A percentile compares a stretch with the other conserved stretches of the same genome.
phyloP scores from a whole-genome alignment of 805 yeast genomes.

The Maudiozyma serrabonitensis region DNA sequence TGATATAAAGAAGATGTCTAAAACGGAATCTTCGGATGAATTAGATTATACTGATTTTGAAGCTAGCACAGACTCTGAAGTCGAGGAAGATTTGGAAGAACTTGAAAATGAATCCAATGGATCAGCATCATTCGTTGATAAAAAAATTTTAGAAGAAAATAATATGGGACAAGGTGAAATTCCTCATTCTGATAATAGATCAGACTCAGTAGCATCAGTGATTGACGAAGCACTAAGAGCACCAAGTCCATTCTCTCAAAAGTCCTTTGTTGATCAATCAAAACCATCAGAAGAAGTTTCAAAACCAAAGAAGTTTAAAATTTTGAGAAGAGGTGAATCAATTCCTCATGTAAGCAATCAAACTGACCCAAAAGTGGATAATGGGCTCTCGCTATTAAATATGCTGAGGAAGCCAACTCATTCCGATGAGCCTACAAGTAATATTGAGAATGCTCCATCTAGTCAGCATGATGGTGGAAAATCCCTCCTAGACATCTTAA shows the following conservation, averaged over 20 bases:
- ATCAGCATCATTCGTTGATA: not conserved
- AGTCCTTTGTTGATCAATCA: not conserved
- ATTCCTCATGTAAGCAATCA: slow-evolving; percentile 8
- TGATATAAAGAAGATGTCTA: not conserved
- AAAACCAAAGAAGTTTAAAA: slow-evolving; percentile 27
- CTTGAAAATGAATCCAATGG: not conserved
- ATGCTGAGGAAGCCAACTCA: slow-evolving; percentile 3
- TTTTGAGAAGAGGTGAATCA: slow-evolving; percentile 32
- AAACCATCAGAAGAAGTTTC: slow-evolving; percentile 3
- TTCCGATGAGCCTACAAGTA: not conserved
- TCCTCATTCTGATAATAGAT: slow-evolving; percentile 14
- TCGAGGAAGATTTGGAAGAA: slow-evolving; percentile 12
- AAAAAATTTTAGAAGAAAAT: slow-evolving; percentile 10
- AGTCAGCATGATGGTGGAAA: not conserved
- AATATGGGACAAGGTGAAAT: slow-evolving; percentile 12
- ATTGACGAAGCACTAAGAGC: slow-evolving; percentile 1
- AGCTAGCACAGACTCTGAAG: slow-evolving; percentile 18
- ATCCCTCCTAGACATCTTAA: slow-evolving; percentile 2
- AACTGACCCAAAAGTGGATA: not conserved
- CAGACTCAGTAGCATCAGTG: slow-evolving; percentile 11
- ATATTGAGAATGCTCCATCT: not conserved
- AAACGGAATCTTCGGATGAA: not conserved
- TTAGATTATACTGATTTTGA: slow-evolving; percentile 23
- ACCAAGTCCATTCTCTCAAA: slow-evolving; percentile 3
- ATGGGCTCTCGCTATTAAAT: not conserved